phyloP scores from a whole-genome alignment of 805 yeast species.

The Nakazawaea ernobii region DNA sequence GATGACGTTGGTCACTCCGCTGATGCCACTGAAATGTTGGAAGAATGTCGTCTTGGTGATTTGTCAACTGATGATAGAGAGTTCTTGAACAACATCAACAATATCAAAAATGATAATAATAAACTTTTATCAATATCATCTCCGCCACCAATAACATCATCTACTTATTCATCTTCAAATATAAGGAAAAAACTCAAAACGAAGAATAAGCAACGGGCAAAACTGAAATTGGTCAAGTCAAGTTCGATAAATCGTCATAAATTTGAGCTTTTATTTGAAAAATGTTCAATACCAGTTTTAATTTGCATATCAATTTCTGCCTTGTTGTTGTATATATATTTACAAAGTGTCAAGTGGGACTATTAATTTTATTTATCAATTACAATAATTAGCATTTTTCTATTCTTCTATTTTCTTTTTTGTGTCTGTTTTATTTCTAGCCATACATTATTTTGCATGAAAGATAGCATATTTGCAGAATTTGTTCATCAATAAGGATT shows the following conservation, averaged over 20 bases:
- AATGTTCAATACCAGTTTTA: conserved; percentile 13
- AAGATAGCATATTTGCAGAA: no score
- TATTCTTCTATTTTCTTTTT: no score
- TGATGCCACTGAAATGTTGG: conserved; percentile 79
- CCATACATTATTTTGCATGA: no score
- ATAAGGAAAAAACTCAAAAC: conserved; percentile 6
- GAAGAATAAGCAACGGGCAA: neutral
- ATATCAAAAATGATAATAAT: neutral
- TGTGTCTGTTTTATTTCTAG: no score
- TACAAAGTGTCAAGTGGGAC: conserved; percentile 17
- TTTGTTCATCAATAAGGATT: no score
- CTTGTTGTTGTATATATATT: conserved; percentile 19
- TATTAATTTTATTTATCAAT: neutral
- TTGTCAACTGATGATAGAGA: conserved; percentile 68
- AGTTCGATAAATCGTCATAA: conserved; percentile 4
- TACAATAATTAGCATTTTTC: no score
- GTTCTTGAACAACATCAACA: conserved; percentile 23
- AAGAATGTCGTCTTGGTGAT: conserved; percentile 73
- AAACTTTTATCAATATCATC: neutral
- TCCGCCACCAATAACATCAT: neutral
- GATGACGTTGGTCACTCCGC: conserved; percentile 75
- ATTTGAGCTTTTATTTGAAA: conserved; percentile 9
- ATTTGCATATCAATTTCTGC: conserved; percentile 20
- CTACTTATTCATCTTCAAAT: neutral
- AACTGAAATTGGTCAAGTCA: neutral